A percentile compares a stretch with the other conserved stretches of the same genome.
Evolutionary conservation across 805 yeast genomes (phyloP).

Genomic region (Metschnikowia lunata): DNA sequence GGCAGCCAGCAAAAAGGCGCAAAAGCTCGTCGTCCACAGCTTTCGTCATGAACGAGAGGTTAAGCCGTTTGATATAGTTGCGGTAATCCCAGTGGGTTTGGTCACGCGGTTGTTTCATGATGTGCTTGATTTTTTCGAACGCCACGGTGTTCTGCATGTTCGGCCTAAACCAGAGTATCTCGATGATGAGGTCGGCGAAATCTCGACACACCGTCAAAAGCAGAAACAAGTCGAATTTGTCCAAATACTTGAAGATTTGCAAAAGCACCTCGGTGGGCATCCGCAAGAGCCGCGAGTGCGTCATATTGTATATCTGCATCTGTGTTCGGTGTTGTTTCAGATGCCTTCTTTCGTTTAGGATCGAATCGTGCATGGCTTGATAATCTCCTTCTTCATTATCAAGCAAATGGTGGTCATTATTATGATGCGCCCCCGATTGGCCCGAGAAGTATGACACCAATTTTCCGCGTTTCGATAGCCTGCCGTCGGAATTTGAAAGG

Average conservation of each 20-base stretch:
- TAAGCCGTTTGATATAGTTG: conserved; percentile 69
- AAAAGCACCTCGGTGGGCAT: conserved; percentile 60
- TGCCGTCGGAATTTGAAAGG: conserved; percentile 6
- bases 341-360: conserved; percentile 26
- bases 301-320: conserved; percentile 22
- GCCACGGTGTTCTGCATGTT: conserved; percentile 50
- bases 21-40: conserved; percentile 63
- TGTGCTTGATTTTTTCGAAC: conserved; percentile 49
- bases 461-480: conserved; percentile 13
- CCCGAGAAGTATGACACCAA: conserved; percentile 14
- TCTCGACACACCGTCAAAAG: conserved; percentile 70
- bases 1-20: conserved; percentile 58
- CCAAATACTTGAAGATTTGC: conserved; percentile 61
- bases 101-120: conserved; percentile 46
- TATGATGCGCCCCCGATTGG: conserved; percentile 6
- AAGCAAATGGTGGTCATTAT: conserved; percentile 15
- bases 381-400: conserved; percentile 34
- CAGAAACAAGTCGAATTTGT: conserved; percentile 56
- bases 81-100: conserved; percentile 64
- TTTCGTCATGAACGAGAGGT: conserved; percentile 69
- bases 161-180: conserved; percentile 85
- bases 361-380: conserved; percentile 32
- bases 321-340: conserved; percentile 18
- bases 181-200: conserved; percentile 76
- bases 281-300: conserved; percentile 39